phyloP scores from a whole-genome alignment of 345 rosid species.

The Linum lewisii region DNA sequence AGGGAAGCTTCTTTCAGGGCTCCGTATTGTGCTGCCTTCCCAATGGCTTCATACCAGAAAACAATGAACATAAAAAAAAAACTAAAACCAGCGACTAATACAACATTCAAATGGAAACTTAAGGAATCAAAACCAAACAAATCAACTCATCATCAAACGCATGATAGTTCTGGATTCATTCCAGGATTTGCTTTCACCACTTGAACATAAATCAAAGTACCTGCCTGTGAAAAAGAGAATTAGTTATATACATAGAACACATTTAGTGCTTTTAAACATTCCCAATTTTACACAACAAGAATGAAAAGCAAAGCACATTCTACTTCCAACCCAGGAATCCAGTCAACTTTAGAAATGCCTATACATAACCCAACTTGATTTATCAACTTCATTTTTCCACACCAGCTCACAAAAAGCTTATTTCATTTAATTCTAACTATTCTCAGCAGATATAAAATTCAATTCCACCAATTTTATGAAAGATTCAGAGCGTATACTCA shows the following conservation, averaged over 20 bases:
- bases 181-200: slow-evolving; percentile 69
- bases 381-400: too few relatives aligned
- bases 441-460: background rate
- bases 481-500: background rate
- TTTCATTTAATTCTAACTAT: too few relatives aligned
- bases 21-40: slow-evolving; percentile 77
- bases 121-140: slow-evolving; percentile 3
- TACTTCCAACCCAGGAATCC: background rate
- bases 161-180: slow-evolving; percentile 65
- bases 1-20: slow-evolving; percentile 54
- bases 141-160: slow-evolving; percentile 58
- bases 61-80: background rate
- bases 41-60: slow-evolving; percentile 40
- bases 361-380: too few relatives aligned
- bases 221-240: slow-evolving; percentile 36
- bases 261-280: background rate
- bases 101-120: background rate
- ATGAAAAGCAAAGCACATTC: background rate
- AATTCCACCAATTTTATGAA: background rate
- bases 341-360: too few relatives aligned
- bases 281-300: too few relatives aligned
- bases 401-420: background rate
- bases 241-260: background rate
- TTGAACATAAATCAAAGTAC: slow-evolving; percentile 62
- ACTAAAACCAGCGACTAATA: slow-evolving; percentile 1